Evolutionary conservation across 768 basidiomycete genomes (phyloP), one percentile per base, ranked within the genome.

Genomic region (Serendipita sp.): DNA sequence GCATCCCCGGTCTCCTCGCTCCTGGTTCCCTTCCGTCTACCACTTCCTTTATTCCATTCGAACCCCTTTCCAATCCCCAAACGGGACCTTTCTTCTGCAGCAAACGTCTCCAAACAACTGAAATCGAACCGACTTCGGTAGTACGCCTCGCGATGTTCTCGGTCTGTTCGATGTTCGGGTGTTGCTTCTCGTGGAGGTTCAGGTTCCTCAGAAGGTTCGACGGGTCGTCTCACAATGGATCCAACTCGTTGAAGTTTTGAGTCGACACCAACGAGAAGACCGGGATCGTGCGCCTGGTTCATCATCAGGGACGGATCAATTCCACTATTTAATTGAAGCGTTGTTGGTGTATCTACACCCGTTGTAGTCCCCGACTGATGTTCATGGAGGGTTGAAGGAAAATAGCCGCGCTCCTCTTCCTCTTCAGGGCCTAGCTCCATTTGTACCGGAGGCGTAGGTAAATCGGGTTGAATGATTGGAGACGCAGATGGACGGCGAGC

Each of bases 91-190:
- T 94, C 92, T 16, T 78, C 79, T 0, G 75, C 72, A 0, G 88
- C 88, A 72, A 86, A 95, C 3, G 80, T 79, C 71, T 96, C 93
- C 79, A 96, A 85, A 0, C 74, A 76, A 0, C 73, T 68, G 71
- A 92, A 95, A 71, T 92, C 83, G 71, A 90, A 93, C 30, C 77
- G 74, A 45, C 41, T 44, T 30, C 13, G 41, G 51, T 45, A 44
- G 24, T 30, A 65, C 30, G 30, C 41, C 28, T 45, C 64, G 53
- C 16, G 47, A 44, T 18, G 58, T n/a, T 24, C 58, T 37, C 15
- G 38, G 30, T 24, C 34, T 18, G 4, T 24, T 18, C 10, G 51
- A 3, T n/a, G 63, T 66, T 64, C 64, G 48, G 41, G 48, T 8
- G n/a, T 51, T 32, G n/a, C 48, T 51, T 51, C 3, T 1, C 30